These are phyloP conservation scores for Citrullus amarus DNA, from an alignment of 306 rosid genomes.

Conservation along the genomic window DNA sequence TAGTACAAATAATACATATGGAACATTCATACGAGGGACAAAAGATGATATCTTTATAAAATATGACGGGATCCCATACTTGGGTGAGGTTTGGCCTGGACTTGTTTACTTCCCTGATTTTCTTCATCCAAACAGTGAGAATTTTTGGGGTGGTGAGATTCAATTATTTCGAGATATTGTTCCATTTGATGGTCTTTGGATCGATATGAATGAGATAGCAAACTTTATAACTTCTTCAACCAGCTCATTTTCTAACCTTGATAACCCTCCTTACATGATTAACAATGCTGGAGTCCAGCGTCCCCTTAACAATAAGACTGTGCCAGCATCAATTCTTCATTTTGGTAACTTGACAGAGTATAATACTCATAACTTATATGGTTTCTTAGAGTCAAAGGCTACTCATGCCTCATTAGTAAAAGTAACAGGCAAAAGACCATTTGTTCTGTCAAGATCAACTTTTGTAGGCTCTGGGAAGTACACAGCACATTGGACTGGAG, in stretches of 20 bases:
- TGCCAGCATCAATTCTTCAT: constrained; percentile 57
- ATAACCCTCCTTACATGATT: constrained; percentile 70
- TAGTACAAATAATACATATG: constrained; percentile 42
- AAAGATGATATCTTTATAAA: constrained; percentile 56
- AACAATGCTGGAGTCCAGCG: constrained; percentile 26
- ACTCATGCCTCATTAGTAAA: constrained; percentile 44
- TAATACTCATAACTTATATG: constrained; percentile 64
- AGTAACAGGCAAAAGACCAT: constrained; percentile 73
- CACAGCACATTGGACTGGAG: constrained; percentile 95
- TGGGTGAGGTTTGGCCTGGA: constrained; percentile 91
- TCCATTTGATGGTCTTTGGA: constrained; percentile 77
- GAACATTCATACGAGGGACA: constrained; percentile 52
- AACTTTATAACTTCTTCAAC: constrained; percentile 52
- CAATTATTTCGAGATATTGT: constrained; percentile 38
- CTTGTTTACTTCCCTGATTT: constrained; percentile 72
- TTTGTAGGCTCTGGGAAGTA: constrained; percentile 82
- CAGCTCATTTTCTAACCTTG: constrained; percentile 42
- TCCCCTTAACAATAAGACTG: constrained; percentile 34
- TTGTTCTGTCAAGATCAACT: constrained; percentile 71
- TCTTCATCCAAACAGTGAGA: constrained; percentile 39
- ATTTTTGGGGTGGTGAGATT: constrained; percentile 60
- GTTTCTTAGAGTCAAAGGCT: constrained; percentile 53
- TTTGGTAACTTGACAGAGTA: constrained; percentile 59
- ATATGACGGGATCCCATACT: constrained; percentile 49
- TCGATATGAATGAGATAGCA: constrained; percentile 84